A percentile compares a stretch with the other conserved stretches of the same genome.
Conservation (phyloP, 345 rosid species). For the Boechera stricta region DNA sequence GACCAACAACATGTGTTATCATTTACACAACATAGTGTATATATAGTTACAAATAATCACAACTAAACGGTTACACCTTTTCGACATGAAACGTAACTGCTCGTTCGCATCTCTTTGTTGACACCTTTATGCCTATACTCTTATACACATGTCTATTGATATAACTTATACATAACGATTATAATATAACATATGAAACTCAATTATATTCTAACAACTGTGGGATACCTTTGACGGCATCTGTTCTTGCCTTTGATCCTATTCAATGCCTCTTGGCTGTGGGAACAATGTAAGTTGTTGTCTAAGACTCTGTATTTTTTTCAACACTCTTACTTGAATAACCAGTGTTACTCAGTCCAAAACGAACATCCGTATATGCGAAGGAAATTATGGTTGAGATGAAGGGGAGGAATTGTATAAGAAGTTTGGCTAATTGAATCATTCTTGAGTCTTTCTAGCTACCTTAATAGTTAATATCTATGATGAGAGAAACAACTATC, state of each 20-base stretch:
- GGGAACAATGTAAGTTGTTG: constrained; percentile 71
- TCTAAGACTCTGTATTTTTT: constrained; percentile 1
- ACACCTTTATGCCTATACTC: no score
- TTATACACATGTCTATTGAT: no score
- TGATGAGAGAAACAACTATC: constrained; percentile 18
- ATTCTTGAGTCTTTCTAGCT: constrained; percentile 6
- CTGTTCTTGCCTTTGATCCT: constrained; percentile 79
- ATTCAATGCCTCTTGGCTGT: constrained; percentile 79
- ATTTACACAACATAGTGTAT: no score
- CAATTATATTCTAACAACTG: no score
- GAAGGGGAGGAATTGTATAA: neutral
- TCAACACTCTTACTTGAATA: neutral
- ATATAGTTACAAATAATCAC: no score
- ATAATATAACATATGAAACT: no score
- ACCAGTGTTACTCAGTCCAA: constrained; percentile 16
- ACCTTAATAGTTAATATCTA: neutral
- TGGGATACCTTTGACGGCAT: constrained; percentile 82
- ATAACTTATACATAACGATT: no score
- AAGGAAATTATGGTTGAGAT: constrained; percentile 11
- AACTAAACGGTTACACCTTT: no score
- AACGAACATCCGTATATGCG: constrained; percentile 1
- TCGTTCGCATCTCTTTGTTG: no score
- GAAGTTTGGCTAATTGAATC: constrained; percentile 18
- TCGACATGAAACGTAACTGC: no score
- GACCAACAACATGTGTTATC: no score